These are phyloP conservation scores for Cladobotryum mycophilum DNA, from an alignment of 2,329 filamentous ascomycete species.

Conservation along the genomic window DNA sequence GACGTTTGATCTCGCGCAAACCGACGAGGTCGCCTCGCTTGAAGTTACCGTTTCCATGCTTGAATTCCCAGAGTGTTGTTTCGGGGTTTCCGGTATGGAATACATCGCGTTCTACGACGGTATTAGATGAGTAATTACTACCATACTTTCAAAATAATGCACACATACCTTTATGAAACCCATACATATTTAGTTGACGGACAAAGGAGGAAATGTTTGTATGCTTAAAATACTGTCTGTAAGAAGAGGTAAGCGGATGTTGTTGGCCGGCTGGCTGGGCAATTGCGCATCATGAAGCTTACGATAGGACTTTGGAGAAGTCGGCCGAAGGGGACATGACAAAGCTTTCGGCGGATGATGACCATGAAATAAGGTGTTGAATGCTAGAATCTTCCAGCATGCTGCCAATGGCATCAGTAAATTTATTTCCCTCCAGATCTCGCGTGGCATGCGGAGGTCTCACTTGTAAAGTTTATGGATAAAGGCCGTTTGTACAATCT, in stretches of 20 bases:
- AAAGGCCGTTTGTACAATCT: conserved; percentile 96
- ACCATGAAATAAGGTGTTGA: conserved; percentile 95
- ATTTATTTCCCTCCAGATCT: conserved; percentile 68
- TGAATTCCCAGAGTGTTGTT: conserved; percentile 96
- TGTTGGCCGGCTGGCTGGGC: neutral
- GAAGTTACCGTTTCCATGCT: conserved; percentile 95
- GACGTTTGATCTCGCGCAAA: conserved; percentile 88
- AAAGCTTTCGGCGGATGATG: conserved; percentile 87
- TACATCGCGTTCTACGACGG: conserved; percentile 77
- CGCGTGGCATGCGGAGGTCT: conserved; percentile 36
- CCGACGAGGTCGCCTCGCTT: conserved; percentile 90
- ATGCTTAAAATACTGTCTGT: conserved; percentile 96
- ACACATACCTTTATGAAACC: conserved; percentile 87
- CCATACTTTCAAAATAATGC: neutral
- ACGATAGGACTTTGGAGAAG: conserved; percentile 97
- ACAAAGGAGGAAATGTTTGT: conserved; percentile 99
- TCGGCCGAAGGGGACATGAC: conserved; percentile 97
- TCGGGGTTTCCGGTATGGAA: conserved; percentile 94
- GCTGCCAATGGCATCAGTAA: conserved; percentile 40
- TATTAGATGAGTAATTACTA: neutral
- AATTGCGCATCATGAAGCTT: conserved; percentile 35
- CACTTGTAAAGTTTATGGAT: conserved; percentile 99
- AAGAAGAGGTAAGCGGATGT: conserved; percentile 3
- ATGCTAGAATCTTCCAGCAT: conserved; percentile 96
- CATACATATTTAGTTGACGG: conserved; percentile 97